phyloP scores from a whole-genome alignment of 2,329 filamentous ascomycete genomes.

The Alternaria metachromatica region DNA sequence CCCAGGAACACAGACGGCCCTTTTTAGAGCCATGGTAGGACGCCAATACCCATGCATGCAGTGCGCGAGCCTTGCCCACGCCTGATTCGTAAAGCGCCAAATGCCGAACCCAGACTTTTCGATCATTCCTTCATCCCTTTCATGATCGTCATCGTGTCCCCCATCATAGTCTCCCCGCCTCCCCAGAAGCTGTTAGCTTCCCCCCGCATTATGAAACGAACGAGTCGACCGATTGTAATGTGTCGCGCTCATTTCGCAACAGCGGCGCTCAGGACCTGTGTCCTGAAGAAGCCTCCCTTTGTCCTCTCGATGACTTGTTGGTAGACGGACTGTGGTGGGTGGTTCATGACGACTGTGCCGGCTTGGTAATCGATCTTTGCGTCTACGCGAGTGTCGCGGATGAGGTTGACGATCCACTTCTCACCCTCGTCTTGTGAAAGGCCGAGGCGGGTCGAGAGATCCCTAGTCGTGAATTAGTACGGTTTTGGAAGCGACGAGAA shows the following conservation, averaged over 20 bases:
- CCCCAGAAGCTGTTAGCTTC: constrained; percentile 16
- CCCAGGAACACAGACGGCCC: neutral
- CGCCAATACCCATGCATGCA: constrained; percentile 5
- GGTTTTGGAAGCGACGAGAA: neutral
- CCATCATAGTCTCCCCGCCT: constrained; percentile 11
- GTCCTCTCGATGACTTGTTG: constrained; percentile 99
- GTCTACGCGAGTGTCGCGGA: constrained; percentile 94
- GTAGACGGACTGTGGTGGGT: constrained; percentile 97
- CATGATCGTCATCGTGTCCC: constrained; percentile 3
- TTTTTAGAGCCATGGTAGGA: neutral
- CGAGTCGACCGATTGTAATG: neutral
- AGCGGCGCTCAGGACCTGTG: constrained; percentile 80
- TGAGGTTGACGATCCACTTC: constrained; percentile 99
- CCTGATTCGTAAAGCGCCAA: constrained; percentile 3
- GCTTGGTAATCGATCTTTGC: constrained; percentile 99
- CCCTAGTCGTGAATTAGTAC: constrained; percentile 56
- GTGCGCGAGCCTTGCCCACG: constrained; percentile 6
- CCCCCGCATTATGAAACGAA: neutral
- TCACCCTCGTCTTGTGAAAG: constrained; percentile 94
- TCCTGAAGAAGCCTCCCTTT: constrained; percentile 98
- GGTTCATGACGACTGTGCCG: constrained; percentile 99
- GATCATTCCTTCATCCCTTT: neutral
- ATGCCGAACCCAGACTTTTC: constrained; percentile 5
- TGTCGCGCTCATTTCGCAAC: constrained; percentile 53
- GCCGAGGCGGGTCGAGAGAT: constrained; percentile 88